These are phyloP conservation scores for Astrothelium subdiscretum DNA, from an alignment of 495 filamentous ascomycete species.

Conservation along the genomic window DNA sequence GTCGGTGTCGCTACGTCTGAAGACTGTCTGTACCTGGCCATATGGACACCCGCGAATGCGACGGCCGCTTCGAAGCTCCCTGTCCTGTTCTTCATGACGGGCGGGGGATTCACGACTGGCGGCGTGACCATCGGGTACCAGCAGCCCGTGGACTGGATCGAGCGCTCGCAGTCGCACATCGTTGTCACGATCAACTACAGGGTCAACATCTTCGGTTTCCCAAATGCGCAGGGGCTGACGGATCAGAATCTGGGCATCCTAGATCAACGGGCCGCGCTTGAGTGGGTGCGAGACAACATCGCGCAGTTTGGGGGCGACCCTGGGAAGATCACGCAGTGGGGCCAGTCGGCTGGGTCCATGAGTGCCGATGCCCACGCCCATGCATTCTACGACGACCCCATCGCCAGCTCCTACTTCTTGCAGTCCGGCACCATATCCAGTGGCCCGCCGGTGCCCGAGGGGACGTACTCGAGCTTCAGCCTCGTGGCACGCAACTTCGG, in stretches of 20 bases:
- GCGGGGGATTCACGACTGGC: conserved; percentile 16
- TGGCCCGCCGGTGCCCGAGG: not conserved
- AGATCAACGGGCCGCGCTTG: conserved; percentile 21
- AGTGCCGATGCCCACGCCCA: conserved; percentile 6
- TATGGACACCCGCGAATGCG: not conserved
- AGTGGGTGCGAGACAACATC: conserved; percentile 24
- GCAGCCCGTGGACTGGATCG: not conserved
- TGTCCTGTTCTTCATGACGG: conserved; percentile 12
- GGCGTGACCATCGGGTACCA: conserved; percentile 12
- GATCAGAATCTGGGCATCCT: conserved; percentile 21
- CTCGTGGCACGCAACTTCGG: conserved; percentile 12
- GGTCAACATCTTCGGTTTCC: conserved; percentile 23
- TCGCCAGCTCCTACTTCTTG: conserved; percentile 3
- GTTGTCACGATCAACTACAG: conserved; percentile 12
- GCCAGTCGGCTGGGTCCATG: conserved; percentile 15
- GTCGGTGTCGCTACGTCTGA: conserved; percentile 10
- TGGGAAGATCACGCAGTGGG: conserved; percentile 18
- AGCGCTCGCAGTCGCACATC: conserved; percentile 1
- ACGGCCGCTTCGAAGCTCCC: not conserved
- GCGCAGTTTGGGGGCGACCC: conserved; percentile 21
- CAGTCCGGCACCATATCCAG: not conserved
- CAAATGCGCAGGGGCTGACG: conserved; percentile 14
- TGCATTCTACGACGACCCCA: conserved; percentile 12
- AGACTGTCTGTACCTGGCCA: conserved; percentile 17
- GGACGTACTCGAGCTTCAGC: conserved; percentile 9